Evolutionary conservation across 495 filamentous ascomycete genomes (phyloP).

Genomic region (Pyrenopolyporus hunteri): DNA sequence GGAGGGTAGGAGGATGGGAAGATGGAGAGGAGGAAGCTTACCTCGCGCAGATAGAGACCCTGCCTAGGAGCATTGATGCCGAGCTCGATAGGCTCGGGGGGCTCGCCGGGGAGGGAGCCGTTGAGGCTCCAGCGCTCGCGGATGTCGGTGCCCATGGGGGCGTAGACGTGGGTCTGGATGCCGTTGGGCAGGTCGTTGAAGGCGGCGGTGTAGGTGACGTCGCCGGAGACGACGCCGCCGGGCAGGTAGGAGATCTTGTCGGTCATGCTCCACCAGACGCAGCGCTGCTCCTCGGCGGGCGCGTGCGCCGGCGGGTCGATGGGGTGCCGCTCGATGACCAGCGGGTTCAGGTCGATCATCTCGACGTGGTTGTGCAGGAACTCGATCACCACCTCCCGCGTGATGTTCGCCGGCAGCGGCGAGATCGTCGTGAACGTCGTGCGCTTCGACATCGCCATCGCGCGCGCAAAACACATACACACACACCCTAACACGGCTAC

Average conservation of each 20-base stretch:
- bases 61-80: constrained; percentile 64
- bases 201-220: constrained; percentile 74
- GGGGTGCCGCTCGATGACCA: constrained; percentile 70
- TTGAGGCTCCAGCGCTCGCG: constrained; percentile 69
- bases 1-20: neutral
- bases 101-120: constrained; percentile 69
- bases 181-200: constrained; percentile 74
- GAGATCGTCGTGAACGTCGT: constrained; percentile 72
- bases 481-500: neutral
- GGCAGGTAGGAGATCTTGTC: constrained; percentile 78
- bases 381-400: constrained; percentile 68
- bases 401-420: constrained; percentile 69
- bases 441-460: constrained; percentile 56
- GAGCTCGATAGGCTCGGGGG: constrained; percentile 61
- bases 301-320: constrained; percentile 68
- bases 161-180: constrained; percentile 76
- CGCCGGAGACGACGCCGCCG: constrained; percentile 64
- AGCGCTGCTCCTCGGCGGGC: constrained; percentile 67
- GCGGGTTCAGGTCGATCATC: constrained; percentile 83
- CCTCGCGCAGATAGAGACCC: constrained; percentile 74
- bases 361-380: constrained; percentile 73
- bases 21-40: constrained; percentile 4
- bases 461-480: neutral
- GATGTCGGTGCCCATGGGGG: constrained; percentile 69
- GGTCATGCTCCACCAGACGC: constrained; percentile 73